Conservation (phyloP, 495 filamentous ascomycete species). For the Neurospora sp. region DNA sequence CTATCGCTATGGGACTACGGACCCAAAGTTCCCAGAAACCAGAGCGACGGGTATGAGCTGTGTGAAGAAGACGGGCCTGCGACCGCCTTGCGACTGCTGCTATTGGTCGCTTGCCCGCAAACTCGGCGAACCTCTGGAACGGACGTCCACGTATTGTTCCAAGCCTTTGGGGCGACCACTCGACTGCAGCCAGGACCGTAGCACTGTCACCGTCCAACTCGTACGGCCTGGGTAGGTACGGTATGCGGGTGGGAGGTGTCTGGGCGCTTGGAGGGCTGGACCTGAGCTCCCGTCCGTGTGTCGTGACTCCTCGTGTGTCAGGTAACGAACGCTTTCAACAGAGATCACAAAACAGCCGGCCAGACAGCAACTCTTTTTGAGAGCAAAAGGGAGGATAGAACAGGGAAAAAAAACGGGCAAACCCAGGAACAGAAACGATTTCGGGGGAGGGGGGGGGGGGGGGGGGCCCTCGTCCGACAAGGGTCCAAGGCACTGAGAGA, state of each 20-base stretch:
- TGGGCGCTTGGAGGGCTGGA: background rate
- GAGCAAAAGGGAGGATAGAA: background rate
- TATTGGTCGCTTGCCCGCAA: conserved; percentile 14
- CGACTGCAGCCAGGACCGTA: conserved; percentile 19
- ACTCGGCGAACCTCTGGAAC: background rate
- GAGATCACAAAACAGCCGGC: background rate
- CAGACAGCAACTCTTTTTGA: background rate
- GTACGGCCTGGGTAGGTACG: background rate
- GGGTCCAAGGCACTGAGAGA: background rate
- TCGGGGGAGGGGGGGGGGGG: background rate
- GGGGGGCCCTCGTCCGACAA: background rate
- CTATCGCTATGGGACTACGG: conserved; percentile 2
- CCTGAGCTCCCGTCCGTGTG: background rate
- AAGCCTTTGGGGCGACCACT: conserved; percentile 11
- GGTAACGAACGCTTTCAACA: background rate
- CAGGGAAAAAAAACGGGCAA: background rate
- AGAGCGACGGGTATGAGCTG: conserved; percentile 18
- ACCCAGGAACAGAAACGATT: background rate
- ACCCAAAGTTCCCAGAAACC: conserved; percentile 24
- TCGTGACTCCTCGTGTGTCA: background rate
- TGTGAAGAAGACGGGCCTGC: conserved; percentile 9
- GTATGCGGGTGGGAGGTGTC: background rate
- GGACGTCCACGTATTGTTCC: background rate
- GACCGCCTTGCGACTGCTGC: conserved; percentile 11
- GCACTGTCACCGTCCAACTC: background rate